Percentiles rank a stretch among this genome's conserved stretches.
Evolutionary conservation across 805 yeast species (phyloP).

Genomic region (Helenozyma rhizophorensis): DNA sequence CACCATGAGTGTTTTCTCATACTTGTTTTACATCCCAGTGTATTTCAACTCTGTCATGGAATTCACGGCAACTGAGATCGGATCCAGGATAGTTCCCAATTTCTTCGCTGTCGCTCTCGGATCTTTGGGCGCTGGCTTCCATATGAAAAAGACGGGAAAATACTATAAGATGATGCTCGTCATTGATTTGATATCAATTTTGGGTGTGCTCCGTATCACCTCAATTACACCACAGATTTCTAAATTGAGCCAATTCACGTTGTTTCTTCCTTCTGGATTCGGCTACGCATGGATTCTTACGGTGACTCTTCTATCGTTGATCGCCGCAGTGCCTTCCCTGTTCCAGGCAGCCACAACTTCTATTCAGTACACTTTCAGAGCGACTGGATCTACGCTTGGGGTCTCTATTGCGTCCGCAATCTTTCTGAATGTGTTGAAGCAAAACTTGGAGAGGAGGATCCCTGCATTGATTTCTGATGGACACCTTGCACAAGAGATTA

Average conservation of each 20-base stretch:
- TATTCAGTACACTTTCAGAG: constrained; percentile 82
- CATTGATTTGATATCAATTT: constrained; percentile 39
- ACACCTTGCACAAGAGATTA: constrained; percentile 38
- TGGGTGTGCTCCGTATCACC: constrained; percentile 43
- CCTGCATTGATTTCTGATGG: constrained; percentile 15
- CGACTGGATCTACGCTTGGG: constrained; percentile 83
- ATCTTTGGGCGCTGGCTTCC: constrained; percentile 60
- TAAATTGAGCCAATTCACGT: constrained; percentile 36
- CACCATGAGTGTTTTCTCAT: constrained; percentile 63
- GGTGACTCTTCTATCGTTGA: constrained; percentile 66
- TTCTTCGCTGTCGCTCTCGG: constrained; percentile 67
- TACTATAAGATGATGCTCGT: constrained; percentile 47
- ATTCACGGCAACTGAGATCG: constrained; percentile 52
- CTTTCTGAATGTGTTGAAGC: constrained; percentile 48
- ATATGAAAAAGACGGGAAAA: constrained; percentile 64
- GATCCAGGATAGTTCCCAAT: constrained; percentile 57
- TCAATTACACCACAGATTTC: constrained; percentile 26
- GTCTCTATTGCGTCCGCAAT: constrained; percentile 66
- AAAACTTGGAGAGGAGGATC: constrained; percentile 13
- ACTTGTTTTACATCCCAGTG: constrained; percentile 67
- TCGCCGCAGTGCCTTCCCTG: constrained; percentile 65
- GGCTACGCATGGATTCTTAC: constrained; percentile 69
- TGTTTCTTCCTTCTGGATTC: constrained; percentile 53
- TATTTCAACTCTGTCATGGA: constrained; percentile 54
- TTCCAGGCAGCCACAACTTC: constrained; percentile 85